Evolutionary conservation across 139 green algal species (phyloP).

Genomic region (Closterium sp.): DNA sequence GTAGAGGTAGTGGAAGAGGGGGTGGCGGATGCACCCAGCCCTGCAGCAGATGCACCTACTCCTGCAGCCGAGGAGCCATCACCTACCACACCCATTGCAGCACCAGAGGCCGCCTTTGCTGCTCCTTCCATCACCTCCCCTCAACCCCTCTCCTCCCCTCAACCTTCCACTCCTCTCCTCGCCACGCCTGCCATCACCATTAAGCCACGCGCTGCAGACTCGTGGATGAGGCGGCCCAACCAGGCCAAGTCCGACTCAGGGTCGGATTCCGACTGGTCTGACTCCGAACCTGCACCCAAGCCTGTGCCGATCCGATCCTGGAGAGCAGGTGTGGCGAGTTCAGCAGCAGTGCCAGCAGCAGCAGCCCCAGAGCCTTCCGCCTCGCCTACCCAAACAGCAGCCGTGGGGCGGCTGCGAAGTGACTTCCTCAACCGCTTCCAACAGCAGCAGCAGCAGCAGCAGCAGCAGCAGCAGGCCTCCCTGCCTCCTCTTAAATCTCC

Average conservation of each 20-base stretch:
- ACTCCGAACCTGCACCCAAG: neutral
- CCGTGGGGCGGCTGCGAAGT: neutral
- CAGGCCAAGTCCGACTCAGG: neutral
- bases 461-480: neutral
- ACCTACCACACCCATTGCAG: too few relatives aligned
- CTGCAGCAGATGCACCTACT: too few relatives aligned
- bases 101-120: too few relatives aligned
- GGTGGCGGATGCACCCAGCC: too few relatives aligned
- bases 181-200: neutral
- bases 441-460: neutral
- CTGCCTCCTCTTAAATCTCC: neutral
- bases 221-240: neutral
- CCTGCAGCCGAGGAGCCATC: too few relatives aligned
- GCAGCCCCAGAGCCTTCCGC: too few relatives aligned
- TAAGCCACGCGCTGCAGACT: neutral
- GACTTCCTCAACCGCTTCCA: neutral
- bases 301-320: neutral
- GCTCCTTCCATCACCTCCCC: too few relatives aligned
- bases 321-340: too few relatives aligned
- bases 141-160: neutral
- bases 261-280: neutral
- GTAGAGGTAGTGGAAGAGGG: too few relatives aligned
- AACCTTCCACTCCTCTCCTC: neutral
- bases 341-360: too few relatives aligned
- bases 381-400: too few relatives aligned